phyloP scores from a whole-genome alignment of 2,329 filamentous ascomycete genomes.

The Magnaporthiopsis poae region DNA sequence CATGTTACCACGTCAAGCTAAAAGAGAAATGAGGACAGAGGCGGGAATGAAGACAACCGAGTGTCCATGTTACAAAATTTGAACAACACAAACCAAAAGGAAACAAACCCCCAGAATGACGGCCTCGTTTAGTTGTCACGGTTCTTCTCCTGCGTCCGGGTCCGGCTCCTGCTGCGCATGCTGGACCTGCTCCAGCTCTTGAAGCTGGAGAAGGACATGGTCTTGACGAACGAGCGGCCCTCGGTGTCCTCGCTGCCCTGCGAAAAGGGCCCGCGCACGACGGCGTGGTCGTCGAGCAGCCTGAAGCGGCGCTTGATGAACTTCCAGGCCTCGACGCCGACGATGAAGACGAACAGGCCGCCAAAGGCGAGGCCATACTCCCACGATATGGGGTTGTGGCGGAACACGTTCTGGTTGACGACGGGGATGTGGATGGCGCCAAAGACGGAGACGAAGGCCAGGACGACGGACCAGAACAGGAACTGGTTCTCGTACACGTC shows the following conservation, averaged over 20 bases:
- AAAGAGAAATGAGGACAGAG: background rate
- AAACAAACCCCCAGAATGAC: background rate
- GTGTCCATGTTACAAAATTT: background rate
- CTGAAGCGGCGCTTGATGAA: conserved; percentile 49
- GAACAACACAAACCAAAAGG: background rate
- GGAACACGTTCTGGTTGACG: conserved; percentile 62
- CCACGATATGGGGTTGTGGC: conserved; percentile 62
- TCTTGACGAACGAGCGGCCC: conserved; percentile 34
- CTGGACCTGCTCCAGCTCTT: conserved; percentile 22
- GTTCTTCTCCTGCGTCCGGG: conserved; percentile 6
- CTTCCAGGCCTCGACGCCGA: conserved; percentile 64
- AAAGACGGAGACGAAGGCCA: conserved; percentile 53
- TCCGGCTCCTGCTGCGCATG: conserved; percentile 7
- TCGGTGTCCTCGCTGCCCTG: conserved; percentile 41
- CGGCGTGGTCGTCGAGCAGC: conserved; percentile 42
- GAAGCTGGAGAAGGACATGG: conserved; percentile 43
- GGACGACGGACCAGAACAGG: conserved; percentile 55
- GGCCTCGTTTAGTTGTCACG: background rate
- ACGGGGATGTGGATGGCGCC: conserved; percentile 63
- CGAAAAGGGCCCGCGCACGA: conserved; percentile 40
- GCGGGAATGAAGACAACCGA: background rate
- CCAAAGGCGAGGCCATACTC: conserved; percentile 63
- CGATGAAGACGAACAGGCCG: conserved; percentile 54
- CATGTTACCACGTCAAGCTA: background rate
- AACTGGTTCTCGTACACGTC: conserved; percentile 63